Evolutionary conservation across 306 rosid species (phyloP).

Genomic region (Cicer yamashitae): DNA sequence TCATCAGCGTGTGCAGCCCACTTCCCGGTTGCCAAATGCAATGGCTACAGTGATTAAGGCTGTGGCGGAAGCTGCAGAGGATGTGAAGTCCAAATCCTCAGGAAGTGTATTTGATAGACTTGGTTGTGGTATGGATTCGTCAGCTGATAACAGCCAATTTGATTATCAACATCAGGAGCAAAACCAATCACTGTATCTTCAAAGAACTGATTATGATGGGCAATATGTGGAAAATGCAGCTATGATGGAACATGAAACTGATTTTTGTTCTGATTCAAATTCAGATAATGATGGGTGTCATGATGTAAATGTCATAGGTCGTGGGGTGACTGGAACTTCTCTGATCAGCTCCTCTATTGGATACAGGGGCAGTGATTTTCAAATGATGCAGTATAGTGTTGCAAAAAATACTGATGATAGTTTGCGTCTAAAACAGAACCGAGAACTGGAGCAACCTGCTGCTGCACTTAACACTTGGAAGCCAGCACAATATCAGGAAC

Average conservation of each 20-base stretch:
- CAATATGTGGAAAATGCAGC: slow-evolving; percentile 50
- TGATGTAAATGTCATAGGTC: slow-evolving; percentile 55
- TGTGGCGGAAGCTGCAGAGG: slow-evolving; percentile 92
- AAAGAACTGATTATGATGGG: slow-evolving; percentile 53
- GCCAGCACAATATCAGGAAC: slow-evolving; percentile 65
- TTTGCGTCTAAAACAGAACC: slow-evolving; percentile 48
- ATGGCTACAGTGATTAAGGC: slow-evolving; percentile 91
- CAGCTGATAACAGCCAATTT: slow-evolving; percentile 49
- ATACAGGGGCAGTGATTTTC: slow-evolving; percentile 57
- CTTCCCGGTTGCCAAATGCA: slow-evolving; percentile 70
- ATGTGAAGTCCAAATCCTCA: slow-evolving; percentile 76
- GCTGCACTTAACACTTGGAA: slow-evolving; percentile 68
- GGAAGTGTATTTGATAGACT: slow-evolving; percentile 93
- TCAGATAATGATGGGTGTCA: slow-evolving; percentile 74
- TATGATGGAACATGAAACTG: slow-evolving; percentile 60
- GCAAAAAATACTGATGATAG: slow-evolving; percentile 58
- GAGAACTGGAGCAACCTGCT: slow-evolving; percentile 56
- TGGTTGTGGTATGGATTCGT: slow-evolving; percentile 61
- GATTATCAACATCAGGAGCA: slow-evolving; percentile 55
- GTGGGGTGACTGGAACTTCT: slow-evolving; percentile 55
- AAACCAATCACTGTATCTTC: slow-evolving; percentile 48
- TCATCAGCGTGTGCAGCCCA: slow-evolving; percentile 58
- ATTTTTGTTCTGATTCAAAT: slow-evolving; percentile 64
- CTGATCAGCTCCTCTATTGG: slow-evolving; percentile 60
- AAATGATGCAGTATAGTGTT: slow-evolving; percentile 55